phyloP scores from a whole-genome alignment of 768 basidiomycete genomes.

The Suillus sp. region DNA sequence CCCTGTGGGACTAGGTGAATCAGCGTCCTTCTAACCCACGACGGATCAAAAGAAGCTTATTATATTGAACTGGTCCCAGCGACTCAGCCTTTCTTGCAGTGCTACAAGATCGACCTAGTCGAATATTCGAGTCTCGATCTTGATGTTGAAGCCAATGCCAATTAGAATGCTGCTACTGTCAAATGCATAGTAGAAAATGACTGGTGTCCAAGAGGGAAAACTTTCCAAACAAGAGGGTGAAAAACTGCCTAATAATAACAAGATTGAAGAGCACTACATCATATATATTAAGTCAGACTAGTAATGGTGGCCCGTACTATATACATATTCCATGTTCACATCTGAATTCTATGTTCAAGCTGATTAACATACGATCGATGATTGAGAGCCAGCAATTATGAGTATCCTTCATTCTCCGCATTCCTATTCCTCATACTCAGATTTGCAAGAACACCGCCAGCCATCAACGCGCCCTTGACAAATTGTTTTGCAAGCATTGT shows the following conservation, averaged over 20 bases:
- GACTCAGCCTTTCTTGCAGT: no score
- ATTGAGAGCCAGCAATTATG: not conserved
- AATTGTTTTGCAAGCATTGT: not conserved
- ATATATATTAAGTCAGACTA: not conserved
- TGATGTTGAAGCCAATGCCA: no score
- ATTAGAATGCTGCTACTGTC: not conserved
- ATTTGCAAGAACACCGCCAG: not conserved
- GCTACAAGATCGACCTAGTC: no score
- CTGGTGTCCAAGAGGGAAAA: not conserved
- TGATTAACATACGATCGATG: not conserved
- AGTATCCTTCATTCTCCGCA: not conserved
- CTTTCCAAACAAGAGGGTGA: not conserved
- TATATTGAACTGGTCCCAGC: no score
- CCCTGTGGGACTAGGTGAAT: no score
- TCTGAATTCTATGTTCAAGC: no score
- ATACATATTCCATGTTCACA: no score
- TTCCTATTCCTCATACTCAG: not conserved
- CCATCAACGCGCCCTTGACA: conserved; percentile 4
- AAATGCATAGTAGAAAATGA: not conserved
- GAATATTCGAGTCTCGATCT: no score
- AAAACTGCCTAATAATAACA: not conserved
- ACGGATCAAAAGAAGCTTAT: no score
- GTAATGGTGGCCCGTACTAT: no score
- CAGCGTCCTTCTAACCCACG: no score
- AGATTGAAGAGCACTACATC: not conserved